phyloP scores from a whole-genome alignment of 192 early-diverging fungal species.

The Mortierella alpina region DNA sequence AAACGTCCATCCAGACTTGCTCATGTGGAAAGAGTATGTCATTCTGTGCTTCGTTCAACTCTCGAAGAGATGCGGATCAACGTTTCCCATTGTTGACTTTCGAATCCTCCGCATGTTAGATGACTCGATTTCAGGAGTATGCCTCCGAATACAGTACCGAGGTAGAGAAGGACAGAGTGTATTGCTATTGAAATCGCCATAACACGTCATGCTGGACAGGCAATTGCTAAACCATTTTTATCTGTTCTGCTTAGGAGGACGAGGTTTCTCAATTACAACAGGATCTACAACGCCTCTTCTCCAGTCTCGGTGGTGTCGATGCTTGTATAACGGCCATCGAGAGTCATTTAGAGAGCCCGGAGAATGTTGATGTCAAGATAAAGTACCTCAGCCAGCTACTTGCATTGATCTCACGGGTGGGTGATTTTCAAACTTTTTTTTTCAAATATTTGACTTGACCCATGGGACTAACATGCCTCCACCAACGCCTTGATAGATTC shows the following conservation, averaged over 20 bases:
- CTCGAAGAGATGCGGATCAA: background rate
- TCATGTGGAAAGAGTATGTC: slow-evolving; percentile 23
- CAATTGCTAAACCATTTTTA: background rate
- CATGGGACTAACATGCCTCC: no score
- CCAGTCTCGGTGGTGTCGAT: slow-evolving; percentile 18
- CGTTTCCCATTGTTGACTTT: background rate
- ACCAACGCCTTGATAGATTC: slow-evolving; percentile 9
- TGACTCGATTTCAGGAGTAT: slow-evolving; percentile 35
- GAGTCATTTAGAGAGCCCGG: slow-evolving; percentile 4
- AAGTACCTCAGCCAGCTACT: slow-evolving; percentile 17
- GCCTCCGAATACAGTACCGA: slow-evolving; percentile 27
- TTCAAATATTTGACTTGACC: background rate
- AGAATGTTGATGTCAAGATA: slow-evolving; percentile 21
- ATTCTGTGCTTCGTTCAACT: no score
- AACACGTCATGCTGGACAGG: background rate
- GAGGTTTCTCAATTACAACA: slow-evolving; percentile 36
- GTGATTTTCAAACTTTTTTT: background rate
- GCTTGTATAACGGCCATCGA: slow-evolving; percentile 32
- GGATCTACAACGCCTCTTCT: slow-evolving; percentile 27
- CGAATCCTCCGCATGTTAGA: background rate
- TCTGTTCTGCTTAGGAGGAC: slow-evolving; percentile 13
- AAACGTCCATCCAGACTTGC: slow-evolving; percentile 34
- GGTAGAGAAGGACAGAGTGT: background rate
- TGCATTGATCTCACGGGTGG: slow-evolving; percentile 29
- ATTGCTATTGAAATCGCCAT: background rate